Conservation (phyloP, 257 asterid species). For the Knoxia roxburghii region DNA sequence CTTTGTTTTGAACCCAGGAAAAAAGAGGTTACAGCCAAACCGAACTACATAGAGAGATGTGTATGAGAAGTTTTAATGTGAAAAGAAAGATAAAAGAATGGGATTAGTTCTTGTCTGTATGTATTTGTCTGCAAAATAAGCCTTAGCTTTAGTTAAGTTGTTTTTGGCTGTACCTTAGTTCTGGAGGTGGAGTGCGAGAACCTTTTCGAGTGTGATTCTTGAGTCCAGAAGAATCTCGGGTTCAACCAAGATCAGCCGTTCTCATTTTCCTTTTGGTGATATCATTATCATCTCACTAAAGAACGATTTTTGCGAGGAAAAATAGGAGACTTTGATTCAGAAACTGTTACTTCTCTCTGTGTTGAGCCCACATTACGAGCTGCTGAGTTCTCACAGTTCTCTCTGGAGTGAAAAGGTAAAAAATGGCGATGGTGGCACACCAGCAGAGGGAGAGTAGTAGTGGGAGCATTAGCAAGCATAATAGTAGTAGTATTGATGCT, state of each 20-base stretch:
- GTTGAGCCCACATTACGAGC: neutral
- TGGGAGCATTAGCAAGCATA: conserved; percentile 68
- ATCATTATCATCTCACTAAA: conserved; percentile 21
- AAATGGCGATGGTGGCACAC: conserved; percentile 90
- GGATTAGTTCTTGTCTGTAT: conserved; percentile 38
- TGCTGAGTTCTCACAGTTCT: conserved; percentile 18
- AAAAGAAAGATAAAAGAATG: conserved; percentile 12
- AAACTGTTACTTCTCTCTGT: conserved; percentile 23
- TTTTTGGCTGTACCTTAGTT: conserved; percentile 51
- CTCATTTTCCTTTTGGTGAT: conserved; percentile 23
- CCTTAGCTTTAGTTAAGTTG: conserved; percentile 56
- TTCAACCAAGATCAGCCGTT: conserved; percentile 42
- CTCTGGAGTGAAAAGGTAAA: neutral
- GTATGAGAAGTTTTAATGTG: conserved; percentile 19
- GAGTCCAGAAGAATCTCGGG: conserved; percentile 38
- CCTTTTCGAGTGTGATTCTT: conserved; percentile 9
- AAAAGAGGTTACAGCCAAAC: conserved; percentile 21
- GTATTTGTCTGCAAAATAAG: conserved; percentile 29
- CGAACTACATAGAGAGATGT: conserved; percentile 6
- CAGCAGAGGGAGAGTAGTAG: conserved; percentile 79
- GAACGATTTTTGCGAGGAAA: conserved; percentile 10
- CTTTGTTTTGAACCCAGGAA: conserved; percentile 17
- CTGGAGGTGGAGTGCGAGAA: conserved; percentile 22
- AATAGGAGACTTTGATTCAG: conserved; percentile 15
- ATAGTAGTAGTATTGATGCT: conserved; percentile 43